Base-by-base conservation (phyloP, 176 grass and related monocot species). In the Carex pumila region DNA sequence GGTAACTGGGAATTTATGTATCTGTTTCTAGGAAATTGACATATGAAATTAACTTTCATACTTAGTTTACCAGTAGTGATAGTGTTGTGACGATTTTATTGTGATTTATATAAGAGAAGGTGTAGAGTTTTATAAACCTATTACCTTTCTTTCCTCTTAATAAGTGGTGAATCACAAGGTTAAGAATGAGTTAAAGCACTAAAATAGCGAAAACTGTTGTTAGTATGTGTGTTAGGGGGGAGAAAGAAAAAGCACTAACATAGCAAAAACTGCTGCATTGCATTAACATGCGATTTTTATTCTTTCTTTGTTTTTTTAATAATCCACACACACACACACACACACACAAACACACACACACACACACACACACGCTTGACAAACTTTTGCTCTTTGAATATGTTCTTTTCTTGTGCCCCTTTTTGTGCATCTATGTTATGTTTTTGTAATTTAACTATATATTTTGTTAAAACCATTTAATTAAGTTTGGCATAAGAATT, bases 141-240 rank as follows among this genome's bases (percentile, higher is more conserved):
- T 76, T 76, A 54, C 12, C 72, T 76, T 25, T 15, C 6, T 55
- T 45, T 76, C 50, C 50, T 47, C 1, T 76, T 31, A 25, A 3
- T 62, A 53, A 12, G 4, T 71, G 54, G 29, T 77, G 56, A 54
- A 43, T 87, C 59, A 54, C 0, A 9, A 31, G 17, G 11, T 15
- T 22, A 65, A 59, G 85, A 81, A 80, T 77, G 65, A 80, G 68
- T 81, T 87, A 84, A 76, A 14, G 32, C 63, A 90, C 84, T 89
- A 53, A 71, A 63, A 56, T 84, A 65, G 59, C 63, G 19, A 11
- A 64, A 7, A 77, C 41, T 57, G n/a, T 87, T 18, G 14, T 87
- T 31, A 79, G 68, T 89, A 88, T 87, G 4, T 17, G 37, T 22
- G 30, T 36, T 13, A 3, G 5, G 12, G 29, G 29, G 12, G 65